phyloP scores from a whole-genome alignment of 495 filamentous ascomycete species.

The Penicillium desertorum region DNA sequence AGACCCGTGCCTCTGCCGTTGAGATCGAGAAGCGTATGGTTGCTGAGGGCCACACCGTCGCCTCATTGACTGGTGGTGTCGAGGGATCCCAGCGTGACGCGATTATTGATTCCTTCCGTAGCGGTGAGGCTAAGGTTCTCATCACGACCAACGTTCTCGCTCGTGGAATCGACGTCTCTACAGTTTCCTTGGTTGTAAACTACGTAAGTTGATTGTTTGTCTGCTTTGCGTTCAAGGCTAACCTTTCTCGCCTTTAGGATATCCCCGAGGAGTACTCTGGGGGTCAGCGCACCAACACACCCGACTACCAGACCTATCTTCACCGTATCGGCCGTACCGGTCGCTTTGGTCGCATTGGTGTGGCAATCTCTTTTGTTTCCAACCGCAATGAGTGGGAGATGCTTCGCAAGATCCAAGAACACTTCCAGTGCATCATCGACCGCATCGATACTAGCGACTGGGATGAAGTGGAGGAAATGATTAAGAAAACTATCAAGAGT shows the following conservation, averaged over 20 bases:
- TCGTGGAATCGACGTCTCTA: conserved; percentile 94
- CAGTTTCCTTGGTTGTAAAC: conserved; percentile 97
- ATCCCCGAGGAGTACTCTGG: conserved; percentile 48
- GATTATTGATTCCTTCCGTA: conserved; percentile 85
- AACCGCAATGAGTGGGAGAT: conserved; percentile 73
- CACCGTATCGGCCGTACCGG: conserved; percentile 98
- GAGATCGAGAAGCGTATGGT: conserved; percentile 85
- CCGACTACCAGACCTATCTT: conserved; percentile 92
- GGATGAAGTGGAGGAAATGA: conserved; percentile 78
- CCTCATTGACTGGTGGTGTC: conserved; percentile 79
- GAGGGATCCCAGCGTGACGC: conserved; percentile 80
- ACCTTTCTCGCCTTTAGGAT: conserved; percentile 41
- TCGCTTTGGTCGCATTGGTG: conserved; percentile 95
- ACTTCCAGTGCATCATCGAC: conserved; percentile 62
- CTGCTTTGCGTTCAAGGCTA: conserved; percentile 7
- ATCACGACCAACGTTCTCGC: conserved; percentile 98
- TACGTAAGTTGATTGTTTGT: conserved; percentile 51
- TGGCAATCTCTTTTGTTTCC: conserved; percentile 87
- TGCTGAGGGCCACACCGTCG: conserved; percentile 85
- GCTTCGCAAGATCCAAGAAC: conserved; percentile 71
- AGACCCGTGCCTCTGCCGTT: conserved; percentile 77
- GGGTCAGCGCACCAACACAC: conserved; percentile 35
- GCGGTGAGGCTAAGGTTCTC: conserved; percentile 87
- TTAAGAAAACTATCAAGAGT: conserved; percentile 83
- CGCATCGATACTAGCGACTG: conserved; percentile 69